A percentile compares a stretch with the other conserved stretches of the same genome.
These are phyloP conservation scores for Dujonia santamariae DNA, from an alignment of 1,139 yeast species.

Conservation along the genomic window DNA sequence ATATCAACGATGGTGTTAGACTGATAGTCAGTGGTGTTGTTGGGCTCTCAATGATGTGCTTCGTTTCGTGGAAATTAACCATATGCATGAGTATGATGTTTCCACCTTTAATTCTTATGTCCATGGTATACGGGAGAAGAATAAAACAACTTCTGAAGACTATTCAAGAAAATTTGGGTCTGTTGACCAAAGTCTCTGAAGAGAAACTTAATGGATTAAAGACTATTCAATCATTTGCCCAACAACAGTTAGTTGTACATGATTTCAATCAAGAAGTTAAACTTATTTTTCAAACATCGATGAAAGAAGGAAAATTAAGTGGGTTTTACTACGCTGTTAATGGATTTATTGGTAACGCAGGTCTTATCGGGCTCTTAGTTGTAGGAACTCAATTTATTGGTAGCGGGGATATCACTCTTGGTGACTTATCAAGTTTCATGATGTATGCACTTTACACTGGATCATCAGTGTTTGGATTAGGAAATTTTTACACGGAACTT, in stretches of 20 bases:
- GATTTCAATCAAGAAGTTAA: conserved; percentile 64
- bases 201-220: conserved; percentile 84
- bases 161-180: conserved; percentile 84
- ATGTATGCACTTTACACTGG: conserved; percentile 94
- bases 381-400: conserved; percentile 80
- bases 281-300: conserved; percentile 69
- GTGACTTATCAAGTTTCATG: conserved; percentile 90
- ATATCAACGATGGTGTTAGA: conserved; percentile 86
- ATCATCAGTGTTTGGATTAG: conserved; percentile 81
- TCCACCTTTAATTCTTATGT: conserved; percentile 78
- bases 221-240: conserved; percentile 87
- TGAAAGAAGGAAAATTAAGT: conserved; percentile 74
- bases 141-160: conserved; percentile 72
- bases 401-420: conserved; percentile 69
- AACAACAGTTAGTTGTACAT: conserved; percentile 57
- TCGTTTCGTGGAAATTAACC: conserved; percentile 78
- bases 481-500: conserved; percentile 85
- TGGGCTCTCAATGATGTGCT: conserved; percentile 84
- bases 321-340: conserved; percentile 78
- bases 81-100: conserved; percentile 70
- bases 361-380: conserved; percentile 71
- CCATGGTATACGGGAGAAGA: conserved; percentile 75
- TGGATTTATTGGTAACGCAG: conserved; percentile 76
- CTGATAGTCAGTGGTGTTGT: conserved; percentile 76
- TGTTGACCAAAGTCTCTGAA: conserved; percentile 84